Evolutionary conservation across 2,329 filamentous ascomycete species (phyloP).

Genomic region (Triangularia setosa): DNA sequence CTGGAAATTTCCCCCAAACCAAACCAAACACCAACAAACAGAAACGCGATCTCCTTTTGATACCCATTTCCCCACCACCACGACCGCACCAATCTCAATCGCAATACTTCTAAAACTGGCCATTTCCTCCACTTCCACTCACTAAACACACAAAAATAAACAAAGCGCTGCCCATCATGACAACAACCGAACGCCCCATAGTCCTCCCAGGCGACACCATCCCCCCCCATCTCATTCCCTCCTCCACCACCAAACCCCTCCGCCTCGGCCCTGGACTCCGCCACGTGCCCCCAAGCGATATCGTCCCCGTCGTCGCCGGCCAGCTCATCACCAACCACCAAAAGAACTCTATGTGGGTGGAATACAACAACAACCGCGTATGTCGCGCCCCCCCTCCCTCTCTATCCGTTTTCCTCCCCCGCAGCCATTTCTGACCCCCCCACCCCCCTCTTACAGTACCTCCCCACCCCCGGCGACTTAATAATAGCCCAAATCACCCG

Average conservation of each 20-base stretch:
- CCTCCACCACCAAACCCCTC: conserved; percentile 64
- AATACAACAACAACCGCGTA: conserved; percentile 67
- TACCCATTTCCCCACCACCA: background rate
- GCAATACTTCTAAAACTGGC: background rate
- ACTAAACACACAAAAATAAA: background rate
- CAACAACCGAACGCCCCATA: conserved; percentile 57
- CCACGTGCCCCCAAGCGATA: conserved; percentile 71
- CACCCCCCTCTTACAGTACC: conserved; percentile 54
- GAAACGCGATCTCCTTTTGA: background rate
- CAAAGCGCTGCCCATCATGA: conserved; percentile 30
- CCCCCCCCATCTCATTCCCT: conserved; percentile 62
- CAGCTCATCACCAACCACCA: conserved; percentile 62
- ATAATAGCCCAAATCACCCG: conserved; percentile 83
- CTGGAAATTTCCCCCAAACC: conserved; percentile 3
- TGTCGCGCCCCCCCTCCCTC: conserved; percentile 34
- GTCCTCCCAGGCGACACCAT: conserved; percentile 81
- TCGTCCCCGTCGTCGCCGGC: conserved; percentile 65
- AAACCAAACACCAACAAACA: background rate
- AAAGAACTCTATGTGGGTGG: conserved; percentile 77
- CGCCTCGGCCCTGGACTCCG: conserved; percentile 81
- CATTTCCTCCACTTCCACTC: background rate
- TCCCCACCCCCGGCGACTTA: conserved; percentile 74
- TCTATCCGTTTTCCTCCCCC: too few relatives aligned
- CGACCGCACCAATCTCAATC: background rate
- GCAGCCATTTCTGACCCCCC: conserved; percentile 15